Evolutionary conservation across 805 yeast species (phyloP), one percentile per base, ranked within the genome.

Genomic region (Sugiyamaella floridensis): DNA sequence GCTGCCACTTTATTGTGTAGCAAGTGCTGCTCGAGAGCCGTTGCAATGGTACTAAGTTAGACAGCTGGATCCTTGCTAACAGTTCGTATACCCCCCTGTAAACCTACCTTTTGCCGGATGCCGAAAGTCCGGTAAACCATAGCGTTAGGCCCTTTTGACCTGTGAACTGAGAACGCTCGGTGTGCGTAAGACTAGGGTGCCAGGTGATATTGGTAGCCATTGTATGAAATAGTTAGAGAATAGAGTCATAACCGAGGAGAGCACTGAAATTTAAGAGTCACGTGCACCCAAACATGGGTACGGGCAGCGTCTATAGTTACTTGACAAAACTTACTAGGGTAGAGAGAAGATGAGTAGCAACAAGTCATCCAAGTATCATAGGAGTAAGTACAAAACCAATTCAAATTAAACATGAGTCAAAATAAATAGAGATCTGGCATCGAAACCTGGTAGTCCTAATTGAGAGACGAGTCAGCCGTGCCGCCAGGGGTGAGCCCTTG

Each of bases 121-220:
- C 98, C 59, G 95, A 86, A 57, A 92, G 76, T 4, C 98, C 98
- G 12, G 98, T 92, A 62, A 92, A 77, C 98, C 98, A 92, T 45
- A 92, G 76, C 19, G 98, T 92, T 53, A 86, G 84, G 47, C 98
- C 98, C 48, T 78, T 76, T 73, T 90, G 97, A 54, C 83, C 82
- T 56, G 87, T 80, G 52, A 86, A 72, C 28, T 67, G 71, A 47
- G 79, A 71, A 64, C 98, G 86, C 72, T 92, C 96, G 18, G 76
- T 82, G 69, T 85, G 89, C 19, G 93, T 83, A 62, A 92, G 74
- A 65, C 93, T 92, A 61, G 81, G 82, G 73, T 92, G 97, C 97
- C 98, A 92, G 59, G 97, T 89, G 69, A 92, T 89, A 67, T 92
- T 92, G 43, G 96, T 84, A 59, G 97, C 93, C 97, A 92, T 92